Conservation (phyloP, 805 yeast species). For the Candida ortonii region DNA sequence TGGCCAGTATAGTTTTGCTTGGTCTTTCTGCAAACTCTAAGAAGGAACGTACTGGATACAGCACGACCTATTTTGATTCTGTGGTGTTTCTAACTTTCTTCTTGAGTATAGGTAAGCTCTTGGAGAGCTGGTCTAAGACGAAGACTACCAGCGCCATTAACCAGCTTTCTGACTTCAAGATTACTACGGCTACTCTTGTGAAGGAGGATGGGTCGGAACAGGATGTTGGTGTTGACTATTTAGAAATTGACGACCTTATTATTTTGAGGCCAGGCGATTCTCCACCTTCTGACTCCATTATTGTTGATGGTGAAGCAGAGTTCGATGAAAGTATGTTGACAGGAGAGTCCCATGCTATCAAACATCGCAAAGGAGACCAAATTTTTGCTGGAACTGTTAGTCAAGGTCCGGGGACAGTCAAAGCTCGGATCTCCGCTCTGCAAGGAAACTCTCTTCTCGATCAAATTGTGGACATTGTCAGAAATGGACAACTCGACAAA, state of each 20-base stretch:
- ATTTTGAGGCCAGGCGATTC: slow-evolving; percentile 53
- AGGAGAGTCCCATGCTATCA: slow-evolving; percentile 61
- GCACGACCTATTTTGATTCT: slow-evolving; percentile 73
- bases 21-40: slow-evolving; percentile 39
- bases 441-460: slow-evolving; percentile 67
- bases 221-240: slow-evolving; percentile 38
- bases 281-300: slow-evolving; percentile 56
- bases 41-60: slow-evolving; percentile 37
- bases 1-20: slow-evolving; percentile 61
- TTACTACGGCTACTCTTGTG: slow-evolving; percentile 45
- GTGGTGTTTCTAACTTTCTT: slow-evolving; percentile 75
- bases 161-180: slow-evolving; percentile 49
- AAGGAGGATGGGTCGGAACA: slow-evolving; percentile 19
- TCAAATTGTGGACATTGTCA: slow-evolving; percentile 64
- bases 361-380: slow-evolving; percentile 58
- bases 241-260: slow-evolving; percentile 53
- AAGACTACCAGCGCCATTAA: slow-evolving; percentile 67
- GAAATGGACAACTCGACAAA: slow-evolving; percentile 68
- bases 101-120: slow-evolving; percentile 63
- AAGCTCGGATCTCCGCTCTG: slow-evolving; percentile 53
- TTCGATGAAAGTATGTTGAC: slow-evolving; percentile 64
- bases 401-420: slow-evolving; percentile 50
- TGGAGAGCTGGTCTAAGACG: slow-evolving; percentile 64
- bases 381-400: slow-evolving; percentile 73
- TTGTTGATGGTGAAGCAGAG: slow-evolving; percentile 44